Conservation (phyloP, 208 protist species). For the Trypanosoma vivax region DNA sequence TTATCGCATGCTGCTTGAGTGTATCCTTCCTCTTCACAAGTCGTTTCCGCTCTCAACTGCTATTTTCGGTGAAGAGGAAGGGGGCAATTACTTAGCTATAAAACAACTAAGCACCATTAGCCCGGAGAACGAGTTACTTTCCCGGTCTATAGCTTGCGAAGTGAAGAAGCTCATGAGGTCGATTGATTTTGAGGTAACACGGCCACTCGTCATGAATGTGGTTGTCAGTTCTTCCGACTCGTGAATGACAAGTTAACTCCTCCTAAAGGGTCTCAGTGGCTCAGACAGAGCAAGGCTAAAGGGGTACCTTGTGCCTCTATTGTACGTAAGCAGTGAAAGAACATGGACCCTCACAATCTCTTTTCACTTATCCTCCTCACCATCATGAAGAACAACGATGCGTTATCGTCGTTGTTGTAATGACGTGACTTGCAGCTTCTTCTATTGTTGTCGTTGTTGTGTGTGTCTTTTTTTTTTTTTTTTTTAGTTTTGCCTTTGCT, state of each 20-base stretch:
- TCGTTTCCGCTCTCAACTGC: slow-evolving; percentile 1
- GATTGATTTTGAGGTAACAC: slow-evolving; percentile 19
- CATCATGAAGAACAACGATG: too few species aligned
- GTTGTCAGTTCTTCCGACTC: background rate
- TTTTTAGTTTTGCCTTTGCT: too few species aligned
- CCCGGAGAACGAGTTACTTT: background rate
- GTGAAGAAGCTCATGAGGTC: slow-evolving; percentile 15
- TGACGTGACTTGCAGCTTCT: background rate
- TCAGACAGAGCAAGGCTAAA: too few species aligned
- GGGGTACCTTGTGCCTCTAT: too few species aligned
- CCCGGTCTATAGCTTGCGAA: background rate
- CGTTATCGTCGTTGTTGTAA: too few species aligned
- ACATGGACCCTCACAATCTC: too few species aligned
- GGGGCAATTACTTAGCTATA: too few species aligned
- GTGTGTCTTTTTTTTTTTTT: background rate
- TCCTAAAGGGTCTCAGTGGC: too few species aligned
- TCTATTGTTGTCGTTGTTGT: background rate
- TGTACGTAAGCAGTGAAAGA: too few species aligned
- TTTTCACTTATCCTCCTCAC: too few species aligned
- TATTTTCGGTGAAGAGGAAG: background rate
- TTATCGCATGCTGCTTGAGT: background rate
- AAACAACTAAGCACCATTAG: background rate
- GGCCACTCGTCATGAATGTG: slow-evolving; percentile 12
- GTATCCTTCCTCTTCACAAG: slow-evolving; percentile 2
- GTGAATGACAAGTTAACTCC: too few species aligned